Base-by-base conservation (phyloP, 2,329 filamentous ascomycete genomes). In the Arthrobotrys entomopaga region DNA sequence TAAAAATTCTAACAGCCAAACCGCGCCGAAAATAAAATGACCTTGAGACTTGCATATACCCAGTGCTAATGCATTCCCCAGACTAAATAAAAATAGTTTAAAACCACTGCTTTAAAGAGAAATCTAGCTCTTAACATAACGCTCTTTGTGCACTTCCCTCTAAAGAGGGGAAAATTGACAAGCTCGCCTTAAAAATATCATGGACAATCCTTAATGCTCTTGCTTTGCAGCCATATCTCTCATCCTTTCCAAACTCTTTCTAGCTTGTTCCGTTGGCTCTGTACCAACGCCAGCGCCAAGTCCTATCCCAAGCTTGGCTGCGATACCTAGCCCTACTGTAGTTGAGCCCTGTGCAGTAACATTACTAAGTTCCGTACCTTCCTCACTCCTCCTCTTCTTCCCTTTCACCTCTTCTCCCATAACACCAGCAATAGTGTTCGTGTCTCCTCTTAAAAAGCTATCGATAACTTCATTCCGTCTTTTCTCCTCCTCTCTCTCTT, bases 401-500 rank as follows among this genome's bases (percentile, higher is more conserved):
- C 50, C 38, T 11, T 58, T 63, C 2, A 8, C 20, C 29, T 49
- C 26, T 20, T 56, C 50, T 15, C 7, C 29, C 15, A 16, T n/a
- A 4, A 15, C 42, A 46, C n/a, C 8, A n/a, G 15, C 42, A 46
- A 19, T 46, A 46, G 11, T 7, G 15, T 5, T n/a, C 34, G 48
- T 20, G 38, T 26, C 43, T 73, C 61, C 2, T 19, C 69, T 61
- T 20, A 73, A 48, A 54, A 73, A 73, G 43, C 69, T 73, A 63
- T 73, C 56, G 53, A 73, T 73, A 48, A 73, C 69, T 8, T 73
- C 61, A 61, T 66, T 73, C 22, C 69, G 57, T 48, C 69, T 19
- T 11, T 26, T 49, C 24, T 73, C 69, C 29, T 73, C 69, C 5
- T 66, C 69, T 13, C 34, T 49, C 38, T 73, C 69, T 50, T 63